Base-by-base conservation (phyloP, 495 filamentous ascomycete genomes). In the Oidiodendron maius region DNA sequence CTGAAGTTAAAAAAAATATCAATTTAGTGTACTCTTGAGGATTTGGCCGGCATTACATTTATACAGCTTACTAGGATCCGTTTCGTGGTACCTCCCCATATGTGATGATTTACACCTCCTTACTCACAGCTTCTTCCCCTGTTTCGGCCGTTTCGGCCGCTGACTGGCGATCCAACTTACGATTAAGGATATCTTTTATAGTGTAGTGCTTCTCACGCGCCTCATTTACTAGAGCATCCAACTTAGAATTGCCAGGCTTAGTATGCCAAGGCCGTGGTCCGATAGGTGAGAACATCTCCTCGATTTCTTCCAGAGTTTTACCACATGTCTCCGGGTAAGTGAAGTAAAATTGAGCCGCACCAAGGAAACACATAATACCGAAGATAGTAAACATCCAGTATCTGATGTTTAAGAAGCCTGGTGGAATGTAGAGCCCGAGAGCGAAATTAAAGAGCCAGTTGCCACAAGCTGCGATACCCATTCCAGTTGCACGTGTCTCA, bases 401-500 rank as follows among this genome's bases (percentile, higher is more conserved):
- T 32, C 72, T 71, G 55, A 88, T 88, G 61, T 86, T 87, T 48
- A 73, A 66, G 62, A 90, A 85, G 0, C 75, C 81, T 0, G 83
- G 81, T 1, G 84, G 82, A 3, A 83, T 75, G 61, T 87, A 87
- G 58, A 83, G 72, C 3, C 79, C 83, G 3, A 88, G 63, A 0
- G 82, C 83, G 55, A 86, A 86, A 68, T 86, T 87, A 71, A 86
- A 88, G 13, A 85, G 71, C 84, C 84, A 87, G 64, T 90, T 89
- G 2, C 76, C 77, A 20, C 81, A 70, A 0, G 83, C 77, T 0
- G 83, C 77, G 18, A 87, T 66, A 17, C 74, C 77, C 69, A 87
- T 85, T 12, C 84, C 85, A 25, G 76, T 82, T 12, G 83, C 85
- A 15, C 86, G 79, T 13, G 82, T 87, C 57, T 85, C 83, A 9